Evolutionary conservation across 1,284 basidiomycete species (phyloP).

Genomic region (Caloboletus firmus): DNA sequence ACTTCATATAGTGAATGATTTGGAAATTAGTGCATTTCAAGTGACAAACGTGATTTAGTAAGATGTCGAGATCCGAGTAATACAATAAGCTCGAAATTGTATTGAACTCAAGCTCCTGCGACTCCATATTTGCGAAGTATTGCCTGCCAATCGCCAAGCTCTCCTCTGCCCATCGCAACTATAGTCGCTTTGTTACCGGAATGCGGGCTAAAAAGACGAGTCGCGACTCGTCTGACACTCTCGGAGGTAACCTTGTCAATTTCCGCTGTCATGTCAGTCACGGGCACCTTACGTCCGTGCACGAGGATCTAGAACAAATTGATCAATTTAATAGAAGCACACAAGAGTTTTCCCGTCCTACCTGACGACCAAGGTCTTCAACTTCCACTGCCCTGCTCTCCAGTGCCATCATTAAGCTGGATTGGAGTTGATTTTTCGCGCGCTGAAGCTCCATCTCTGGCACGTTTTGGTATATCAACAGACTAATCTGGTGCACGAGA

Average conservation of each 20-base stretch:
- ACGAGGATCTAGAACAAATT: constrained; percentile 71
- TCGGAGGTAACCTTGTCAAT: constrained; percentile 81
- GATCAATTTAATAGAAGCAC: neutral
- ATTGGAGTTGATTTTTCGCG: constrained; percentile 96
- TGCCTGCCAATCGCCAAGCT: constrained; percentile 59
- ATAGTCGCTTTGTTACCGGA: constrained; percentile 66
- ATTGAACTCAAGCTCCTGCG: constrained; percentile 30
- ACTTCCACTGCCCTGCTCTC: constrained; percentile 91
- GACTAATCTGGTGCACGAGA: constrained; percentile 81
- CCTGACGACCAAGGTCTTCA: constrained; percentile 85
- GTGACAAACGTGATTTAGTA: neutral
- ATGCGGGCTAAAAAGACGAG: constrained; percentile 65
- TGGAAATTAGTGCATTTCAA: constrained; percentile 1
- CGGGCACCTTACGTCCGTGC: constrained; percentile 84
- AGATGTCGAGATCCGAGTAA: neutral
- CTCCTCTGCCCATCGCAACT: constrained; percentile 72
- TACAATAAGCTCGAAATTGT: neutral
- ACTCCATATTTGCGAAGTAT: constrained; percentile 71
- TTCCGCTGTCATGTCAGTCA: constrained; percentile 89
- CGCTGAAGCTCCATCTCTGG: constrained; percentile 72
- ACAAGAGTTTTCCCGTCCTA: constrained; percentile 30
- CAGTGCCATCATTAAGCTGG: constrained; percentile 91
- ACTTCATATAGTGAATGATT: neutral
- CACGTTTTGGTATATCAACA: constrained; percentile 68
- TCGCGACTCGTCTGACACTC: constrained; percentile 72